A percentile compares a stretch with the other conserved stretches of the same genome.
These are phyloP conservation scores for Sclerotinia spermophila DNA, from an alignment of 2,329 filamentous ascomycete genomes.

Conservation along the genomic window DNA sequence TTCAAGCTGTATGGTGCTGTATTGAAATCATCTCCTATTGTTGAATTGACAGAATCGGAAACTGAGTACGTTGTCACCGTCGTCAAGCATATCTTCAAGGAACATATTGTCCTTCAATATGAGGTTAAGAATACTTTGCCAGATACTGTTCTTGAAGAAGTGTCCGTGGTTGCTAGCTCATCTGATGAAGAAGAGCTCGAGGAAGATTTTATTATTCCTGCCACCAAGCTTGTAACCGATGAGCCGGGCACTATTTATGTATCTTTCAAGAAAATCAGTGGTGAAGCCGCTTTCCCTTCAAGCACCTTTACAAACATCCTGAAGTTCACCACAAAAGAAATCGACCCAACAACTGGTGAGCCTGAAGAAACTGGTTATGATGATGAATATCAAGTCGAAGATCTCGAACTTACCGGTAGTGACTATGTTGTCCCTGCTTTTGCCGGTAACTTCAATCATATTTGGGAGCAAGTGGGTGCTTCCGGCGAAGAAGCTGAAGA, in stretches of 20 bases:
- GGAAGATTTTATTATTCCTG: slow-evolving; percentile 91
- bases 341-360: slow-evolving; percentile 89
- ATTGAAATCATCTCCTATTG: slow-evolving; percentile 81
- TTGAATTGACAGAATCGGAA: slow-evolving; percentile 94
- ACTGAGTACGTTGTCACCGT: slow-evolving; percentile 94
- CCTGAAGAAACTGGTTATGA: slow-evolving; percentile 92
- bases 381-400: slow-evolving; percentile 95
- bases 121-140: slow-evolving; percentile 96
- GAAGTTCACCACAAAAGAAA: slow-evolving; percentile 97
- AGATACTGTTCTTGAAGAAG: slow-evolving; percentile 85
- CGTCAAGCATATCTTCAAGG: slow-evolving; percentile 97
- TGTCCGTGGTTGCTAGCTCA: slow-evolving; percentile 76
- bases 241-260: slow-evolving; percentile 93
- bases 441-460: slow-evolving; percentile 88
- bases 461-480: slow-evolving; percentile 93
- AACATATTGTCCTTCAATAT: slow-evolving; percentile 92
- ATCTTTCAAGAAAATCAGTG: slow-evolving; percentile 80
- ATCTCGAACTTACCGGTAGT: slow-evolving; percentile 84
- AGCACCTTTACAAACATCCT: slow-evolving; percentile 86
- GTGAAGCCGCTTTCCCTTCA: slow-evolving; percentile 71
- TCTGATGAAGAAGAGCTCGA: slow-evolving; percentile 78
- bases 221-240: slow-evolving; percentile 75
- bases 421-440: slow-evolving; percentile 94
- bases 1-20: slow-evolving; percentile 84
- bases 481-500: slow-evolving; percentile 86